Evolutionary conservation across 805 yeast species (phyloP), one percentile per base, ranked within the genome.

Genomic region (Diddensiella santjacobensis): DNA sequence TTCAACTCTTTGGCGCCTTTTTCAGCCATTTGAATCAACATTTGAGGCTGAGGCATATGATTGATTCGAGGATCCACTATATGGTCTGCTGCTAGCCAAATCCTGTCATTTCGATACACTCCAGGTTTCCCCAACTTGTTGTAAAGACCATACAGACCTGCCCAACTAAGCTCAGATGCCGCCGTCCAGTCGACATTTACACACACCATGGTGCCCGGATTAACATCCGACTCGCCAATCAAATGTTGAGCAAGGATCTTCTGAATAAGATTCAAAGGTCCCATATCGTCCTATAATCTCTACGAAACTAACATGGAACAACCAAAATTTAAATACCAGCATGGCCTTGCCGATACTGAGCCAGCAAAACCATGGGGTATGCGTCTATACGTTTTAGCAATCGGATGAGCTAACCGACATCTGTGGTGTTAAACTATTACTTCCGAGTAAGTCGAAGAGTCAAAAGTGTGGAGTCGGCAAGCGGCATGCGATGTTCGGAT

Each of bases 51-150:
- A 18, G 40, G 49, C 45, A 45, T 39, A 30, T 45, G 47, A 24
- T 49, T 46, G 30, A 46, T 49, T 19, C 52, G 33, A 13, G 52
- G 52, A 24, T 49, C 52, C 35, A 49, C 52, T 23, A 49, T 49
- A 36, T 49, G 52, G 40, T 49, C 52, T 3, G 52, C 52, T 3
- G 52, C 52, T 8, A 49, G 50, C 52, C 52, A 49, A n/a, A 49
- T 10, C 29, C 52, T 26, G 31, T 49, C 52, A n/a, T 46, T 46
- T 17, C 45, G 20, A 40, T 31, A 26, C 13, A 49, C 31, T 22
- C 52, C 52, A 10, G 52, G 50, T 4, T 37, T 45, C 24, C 52
- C 52, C 50, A 49, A 41, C 22, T 40, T 31, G n/a, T 40, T 41
- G 29, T 49, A 47, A n/a, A 30, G 22, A 4, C 42, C 31, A 20